Percentiles rank a stretch among this genome's conserved stretches.
These are phyloP conservation scores for Antarctomyces pellizariae DNA, from an alignment of 495 filamentous ascomycete species.

Conservation along the genomic window DNA sequence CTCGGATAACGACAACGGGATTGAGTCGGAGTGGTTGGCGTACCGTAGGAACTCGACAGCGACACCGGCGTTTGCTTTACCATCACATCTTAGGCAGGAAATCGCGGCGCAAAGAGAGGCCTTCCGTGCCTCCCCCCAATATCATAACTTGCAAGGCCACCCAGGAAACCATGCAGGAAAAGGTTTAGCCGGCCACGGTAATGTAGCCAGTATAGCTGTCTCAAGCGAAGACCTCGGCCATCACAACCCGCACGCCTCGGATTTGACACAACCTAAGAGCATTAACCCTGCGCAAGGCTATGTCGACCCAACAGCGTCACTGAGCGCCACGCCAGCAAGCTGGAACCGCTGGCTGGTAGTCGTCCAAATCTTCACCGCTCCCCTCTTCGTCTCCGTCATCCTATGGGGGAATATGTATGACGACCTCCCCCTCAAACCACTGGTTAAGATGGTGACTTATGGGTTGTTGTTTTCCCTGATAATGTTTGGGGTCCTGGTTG, in stretches of 20 bases:
- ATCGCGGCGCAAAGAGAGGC: too few species aligned
- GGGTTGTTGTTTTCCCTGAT: conserved; percentile 46
- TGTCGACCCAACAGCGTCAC: too few species aligned
- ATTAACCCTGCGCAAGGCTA: too few species aligned
- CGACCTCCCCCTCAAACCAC: conserved; percentile 17
- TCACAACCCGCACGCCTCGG: too few species aligned
- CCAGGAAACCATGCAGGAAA: not conserved
- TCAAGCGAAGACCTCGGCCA: too few species aligned
- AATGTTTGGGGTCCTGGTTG: conserved; percentile 34
- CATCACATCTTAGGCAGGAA: too few species aligned
- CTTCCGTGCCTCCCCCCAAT: too few species aligned
- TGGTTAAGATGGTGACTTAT: conserved; percentile 42
- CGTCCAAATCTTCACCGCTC: conserved; percentile 69
- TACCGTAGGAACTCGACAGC: too few species aligned
- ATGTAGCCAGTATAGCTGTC: conserved; percentile 7
- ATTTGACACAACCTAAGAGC: too few species aligned
- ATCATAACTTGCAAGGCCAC: too few species aligned
- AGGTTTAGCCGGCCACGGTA: conserved; percentile 5
- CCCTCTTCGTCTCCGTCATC: conserved; percentile 57
- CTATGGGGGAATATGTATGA: conserved; percentile 46
- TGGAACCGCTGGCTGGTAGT: conserved; percentile 86
- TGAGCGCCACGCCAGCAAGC: conserved; percentile 26
- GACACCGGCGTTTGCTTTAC: too few species aligned
- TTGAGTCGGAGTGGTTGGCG: not conserved
- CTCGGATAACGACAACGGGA: too few species aligned